phyloP scores from a whole-genome alignment of 2,329 filamentous ascomycete species.

The Alternaria dauci region DNA sequence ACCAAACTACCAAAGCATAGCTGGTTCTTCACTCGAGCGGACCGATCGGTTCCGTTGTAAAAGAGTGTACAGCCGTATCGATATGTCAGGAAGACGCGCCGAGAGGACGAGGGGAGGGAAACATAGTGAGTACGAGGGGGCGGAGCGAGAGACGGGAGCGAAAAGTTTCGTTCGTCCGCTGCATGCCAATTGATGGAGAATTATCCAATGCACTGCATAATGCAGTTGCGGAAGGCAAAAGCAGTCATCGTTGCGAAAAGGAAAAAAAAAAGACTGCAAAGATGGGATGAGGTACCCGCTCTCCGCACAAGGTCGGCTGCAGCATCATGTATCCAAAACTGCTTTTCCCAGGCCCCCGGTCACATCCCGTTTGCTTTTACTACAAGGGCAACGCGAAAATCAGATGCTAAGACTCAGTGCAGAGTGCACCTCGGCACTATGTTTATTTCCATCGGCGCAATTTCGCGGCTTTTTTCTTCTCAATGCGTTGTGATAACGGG shows the following conservation, averaged over 20 bases:
- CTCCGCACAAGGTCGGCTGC: not conserved
- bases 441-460: not conserved
- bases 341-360: not conserved
- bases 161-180: not conserved
- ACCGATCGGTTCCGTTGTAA: not conserved
- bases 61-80: not conserved
- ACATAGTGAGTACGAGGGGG: not conserved
- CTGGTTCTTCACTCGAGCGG: not conserved
- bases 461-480: not conserved
- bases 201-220: not conserved
- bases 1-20: not conserved
- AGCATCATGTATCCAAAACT: not conserved
- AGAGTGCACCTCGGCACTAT: not conserved
- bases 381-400: not conserved
- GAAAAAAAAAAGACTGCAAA: not conserved
- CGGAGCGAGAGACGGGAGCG: not conserved
- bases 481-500: not conserved
- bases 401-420: not conserved
- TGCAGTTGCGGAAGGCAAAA: not conserved
- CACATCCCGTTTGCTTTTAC: not conserved
- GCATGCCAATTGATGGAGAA: slow-evolving; percentile 2
- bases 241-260: not conserved
- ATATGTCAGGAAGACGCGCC: not conserved
- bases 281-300: not conserved
- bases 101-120: not conserved